Evolutionary conservation across 78 protist genomes (phyloP).

Genomic region (Planoprotostelium fungivorum): DNA sequence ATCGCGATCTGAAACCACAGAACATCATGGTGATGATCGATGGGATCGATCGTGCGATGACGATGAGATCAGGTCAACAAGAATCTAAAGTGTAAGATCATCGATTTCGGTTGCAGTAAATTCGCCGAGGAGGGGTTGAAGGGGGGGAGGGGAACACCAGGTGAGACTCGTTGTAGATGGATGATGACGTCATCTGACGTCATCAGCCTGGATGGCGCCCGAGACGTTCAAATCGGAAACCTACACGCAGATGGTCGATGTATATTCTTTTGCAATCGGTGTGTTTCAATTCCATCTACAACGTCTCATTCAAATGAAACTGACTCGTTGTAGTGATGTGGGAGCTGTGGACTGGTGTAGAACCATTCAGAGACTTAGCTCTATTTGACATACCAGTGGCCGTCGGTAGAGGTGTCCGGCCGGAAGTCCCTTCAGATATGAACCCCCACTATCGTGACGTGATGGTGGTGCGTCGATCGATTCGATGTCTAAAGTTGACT

Average conservation of each 20-base stretch:
- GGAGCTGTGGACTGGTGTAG: slow-evolving; percentile 1
- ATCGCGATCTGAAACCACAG: slow-evolving; percentile 46
- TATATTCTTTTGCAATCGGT: slow-evolving; percentile 45
- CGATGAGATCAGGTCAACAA: slow-evolving; percentile 19
- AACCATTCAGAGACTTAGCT: slow-evolving; percentile 34
- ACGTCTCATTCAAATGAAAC: slow-evolving; percentile 9
- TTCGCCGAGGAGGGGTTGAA: slow-evolving; percentile 6
- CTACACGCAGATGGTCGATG: slow-evolving; percentile 50
- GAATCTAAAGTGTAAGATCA: slow-evolving; percentile 30
- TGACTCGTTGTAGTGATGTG: neutral
- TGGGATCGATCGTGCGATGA: neutral
- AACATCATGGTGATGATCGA: slow-evolving; percentile 5
- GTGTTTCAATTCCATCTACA: too few relatives aligned
- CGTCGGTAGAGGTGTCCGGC: slow-evolving; percentile 46
- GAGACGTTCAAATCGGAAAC: slow-evolving; percentile 45
- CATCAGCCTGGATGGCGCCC: slow-evolving; percentile 55
- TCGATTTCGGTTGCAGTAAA: slow-evolving; percentile 50
- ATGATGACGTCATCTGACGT: slow-evolving; percentile 27
- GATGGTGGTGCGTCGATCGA: slow-evolving; percentile 7
- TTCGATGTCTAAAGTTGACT: too few relatives aligned
- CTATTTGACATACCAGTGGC: slow-evolving; percentile 42
- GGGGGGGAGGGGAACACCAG: neutral
- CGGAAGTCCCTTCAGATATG: slow-evolving; percentile 34
- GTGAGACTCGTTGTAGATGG: slow-evolving; percentile 10
- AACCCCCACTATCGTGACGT: slow-evolving; percentile 22